These are phyloP conservation scores for Sodiomyces alkalinus DNA, from an alignment of 2,329 filamentous ascomycete genomes.

Conservation along the genomic window DNA sequence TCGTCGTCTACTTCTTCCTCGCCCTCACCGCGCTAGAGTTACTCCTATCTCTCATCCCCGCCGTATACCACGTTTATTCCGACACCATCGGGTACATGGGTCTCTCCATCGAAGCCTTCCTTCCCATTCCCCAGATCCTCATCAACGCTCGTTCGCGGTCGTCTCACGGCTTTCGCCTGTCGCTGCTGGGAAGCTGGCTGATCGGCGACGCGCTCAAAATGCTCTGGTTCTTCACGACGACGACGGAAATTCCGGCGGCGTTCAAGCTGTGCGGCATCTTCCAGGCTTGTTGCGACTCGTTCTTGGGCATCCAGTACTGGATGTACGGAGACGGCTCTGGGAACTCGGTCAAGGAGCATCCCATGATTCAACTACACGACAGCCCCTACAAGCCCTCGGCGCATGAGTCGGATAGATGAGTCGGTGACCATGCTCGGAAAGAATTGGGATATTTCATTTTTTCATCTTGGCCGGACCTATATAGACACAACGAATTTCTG, in stretches of 20 bases:
- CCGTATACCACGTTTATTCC: slow-evolving; percentile 51
- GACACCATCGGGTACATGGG: slow-evolving; percentile 57
- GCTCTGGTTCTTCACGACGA: slow-evolving; percentile 67
- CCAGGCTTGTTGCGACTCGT: slow-evolving; percentile 61
- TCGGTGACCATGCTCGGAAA: too few relatives aligned
- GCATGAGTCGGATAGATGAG: too few relatives aligned
- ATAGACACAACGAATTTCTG: too few relatives aligned
- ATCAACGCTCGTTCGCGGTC: slow-evolving; percentile 53
- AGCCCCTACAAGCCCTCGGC: slow-evolving; percentile 16
- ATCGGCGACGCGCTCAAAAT: slow-evolving; percentile 75
- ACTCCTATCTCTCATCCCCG: slow-evolving; percentile 42
- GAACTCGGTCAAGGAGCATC: slow-evolving; percentile 20
- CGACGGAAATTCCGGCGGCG: slow-evolving; percentile 53
- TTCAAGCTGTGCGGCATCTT: slow-evolving; percentile 77
- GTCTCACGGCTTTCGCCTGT: slow-evolving; percentile 64
- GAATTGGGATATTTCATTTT: too few relatives aligned
- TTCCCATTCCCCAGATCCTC: slow-evolving; percentile 66
- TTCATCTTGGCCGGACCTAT: too few relatives aligned
- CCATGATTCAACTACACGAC: slow-evolving; percentile 16
- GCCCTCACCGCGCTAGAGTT: slow-evolving; percentile 48
- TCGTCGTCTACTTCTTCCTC: slow-evolving; percentile 52
- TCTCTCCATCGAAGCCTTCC: slow-evolving; percentile 63
- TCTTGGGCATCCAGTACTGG: slow-evolving; percentile 60
- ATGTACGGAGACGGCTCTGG: slow-evolving; percentile 44
- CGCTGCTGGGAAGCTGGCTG: slow-evolving; percentile 64